Evolutionary conservation across 441 rosid species (phyloP), one percentile per base, ranked within the genome.

Genomic region (Mallotus japonicus): DNA sequence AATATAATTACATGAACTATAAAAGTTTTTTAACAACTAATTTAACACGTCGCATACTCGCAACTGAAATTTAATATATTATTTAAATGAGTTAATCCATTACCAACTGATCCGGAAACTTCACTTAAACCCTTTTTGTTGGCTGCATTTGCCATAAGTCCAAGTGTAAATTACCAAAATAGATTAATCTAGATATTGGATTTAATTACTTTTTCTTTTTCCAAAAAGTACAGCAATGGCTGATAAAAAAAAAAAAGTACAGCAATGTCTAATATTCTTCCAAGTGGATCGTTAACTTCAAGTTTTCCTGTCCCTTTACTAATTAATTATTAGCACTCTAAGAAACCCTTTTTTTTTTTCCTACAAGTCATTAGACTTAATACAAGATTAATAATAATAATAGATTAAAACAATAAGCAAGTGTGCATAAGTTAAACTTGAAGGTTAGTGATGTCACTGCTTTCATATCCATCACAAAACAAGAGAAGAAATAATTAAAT

Each of bases 281-380:
- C 83, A 81, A 75, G 77, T 81, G 85, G 82, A 81, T 71, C 76
- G 62, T 59, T 80, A 62, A 64, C 32, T 54, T 44, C 74, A 47
- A 79, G 74, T 46, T 28, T 10, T 42, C 57, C 37, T 63, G 67
- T 75, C 81, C 74, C 75, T 60, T 60, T 37, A 37, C 40, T 5
- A 37, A 37, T 37, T 37, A 37, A 37, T 28, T 63, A 46, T 8
- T 24, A 22, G 11, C 42, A 11, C 40, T 3, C 40, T 37, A 37
- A 37, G 3, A 37, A 37, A 37, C 40, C 0, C 5, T 3, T 37
- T 4, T 37, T 37, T 37, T 34, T 34, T 34, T 34, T 2, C 40
- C 40, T 3, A 37, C 40, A 37, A 37, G 67, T 74, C 71, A 78
- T 32, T 69, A 50, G 14, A 37, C 40, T 37, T 37, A 37, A 37